Conservation (phyloP, 2,329 filamentous ascomycete species). For the Microdochium bolleyi region DNA sequence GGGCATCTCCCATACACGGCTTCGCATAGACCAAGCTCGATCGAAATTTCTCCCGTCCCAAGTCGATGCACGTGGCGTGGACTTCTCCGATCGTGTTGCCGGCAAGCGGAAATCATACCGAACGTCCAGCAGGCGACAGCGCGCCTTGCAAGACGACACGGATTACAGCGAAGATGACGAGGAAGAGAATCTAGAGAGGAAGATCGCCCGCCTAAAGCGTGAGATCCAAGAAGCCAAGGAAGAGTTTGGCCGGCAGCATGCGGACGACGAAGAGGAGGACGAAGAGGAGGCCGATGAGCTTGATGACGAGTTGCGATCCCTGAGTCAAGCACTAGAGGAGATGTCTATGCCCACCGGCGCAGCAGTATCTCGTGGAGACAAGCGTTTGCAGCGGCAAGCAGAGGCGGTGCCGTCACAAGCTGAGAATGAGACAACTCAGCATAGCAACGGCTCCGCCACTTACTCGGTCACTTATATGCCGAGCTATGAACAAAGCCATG, state of each 20-base stretch:
- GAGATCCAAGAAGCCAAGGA: conserved; percentile 47
- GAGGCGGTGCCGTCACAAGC: conserved; percentile 10
- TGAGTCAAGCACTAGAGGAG: conserved; percentile 66
- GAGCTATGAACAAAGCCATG: conserved; percentile 59
- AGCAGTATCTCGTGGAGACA: conserved; percentile 5
- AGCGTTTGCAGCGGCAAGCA: conserved; percentile 8
- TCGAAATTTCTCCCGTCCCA: conserved; percentile 68
- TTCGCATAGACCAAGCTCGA: conserved; percentile 74
- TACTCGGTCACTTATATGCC: conserved; percentile 60
- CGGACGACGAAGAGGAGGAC: conserved; percentile 23
- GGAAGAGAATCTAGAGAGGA: conserved; percentile 68
- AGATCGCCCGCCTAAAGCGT: conserved; percentile 72
- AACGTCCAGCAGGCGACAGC: conserved; percentile 59
- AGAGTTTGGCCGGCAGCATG: conserved; percentile 48
- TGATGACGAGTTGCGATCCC: conserved; percentile 53
- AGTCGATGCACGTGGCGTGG: conserved; percentile 69
- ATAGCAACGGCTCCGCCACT: conserved; percentile 28
- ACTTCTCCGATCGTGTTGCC: conserved; percentile 85
- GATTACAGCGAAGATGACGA: conserved; percentile 64
- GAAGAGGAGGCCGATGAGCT: conserved; percentile 22
- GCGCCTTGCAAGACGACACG: conserved; percentile 53
- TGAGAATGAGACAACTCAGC: conserved; percentile 2
- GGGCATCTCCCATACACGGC: conserved; percentile 66
- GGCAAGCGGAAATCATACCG: conserved; percentile 79
- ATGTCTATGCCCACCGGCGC: conserved; percentile 33